A percentile compares a stretch with the other conserved stretches of the same genome.
These are phyloP conservation scores for Primulina tabacum DNA, from an alignment of 257 asterid genomes.

Conservation along the genomic window DNA sequence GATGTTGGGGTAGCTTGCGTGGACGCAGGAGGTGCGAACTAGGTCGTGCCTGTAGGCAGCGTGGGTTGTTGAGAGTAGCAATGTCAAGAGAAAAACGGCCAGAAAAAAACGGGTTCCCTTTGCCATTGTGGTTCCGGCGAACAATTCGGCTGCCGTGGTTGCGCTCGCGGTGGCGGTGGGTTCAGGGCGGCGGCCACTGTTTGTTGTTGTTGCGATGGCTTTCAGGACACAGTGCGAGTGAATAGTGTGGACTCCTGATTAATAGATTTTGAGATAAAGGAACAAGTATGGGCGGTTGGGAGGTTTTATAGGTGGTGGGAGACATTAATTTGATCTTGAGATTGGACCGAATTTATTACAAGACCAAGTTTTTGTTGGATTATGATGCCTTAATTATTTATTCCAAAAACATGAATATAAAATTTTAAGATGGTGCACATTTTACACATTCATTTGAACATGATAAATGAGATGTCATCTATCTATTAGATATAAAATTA, in stretches of 20 bases:
- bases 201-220: neutral
- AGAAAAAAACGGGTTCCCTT: slow-evolving; percentile 19
- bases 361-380: no score
- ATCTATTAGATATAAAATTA: no score
- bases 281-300: neutral
- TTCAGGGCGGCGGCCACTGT: neutral
- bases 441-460: no score
- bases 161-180: neutral
- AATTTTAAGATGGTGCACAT: no score
- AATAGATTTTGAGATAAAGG: neutral
- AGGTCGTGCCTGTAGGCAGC: slow-evolving; percentile 38
- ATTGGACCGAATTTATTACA: no score
- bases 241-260: no score
- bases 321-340: neutral
- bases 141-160: neutral
- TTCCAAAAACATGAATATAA: no score
- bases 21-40: slow-evolving; percentile 63
- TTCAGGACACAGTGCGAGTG: no score
- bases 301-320: neutral
- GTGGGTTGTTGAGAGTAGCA: slow-evolving; percentile 13
- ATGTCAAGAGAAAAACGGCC: neutral
- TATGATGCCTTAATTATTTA: no score
- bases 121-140: slow-evolving; percentile 15
- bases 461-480: no score
- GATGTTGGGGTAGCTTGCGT: slow-evolving; percentile 85